A percentile compares a stretch with the other conserved stretches of the same genome.
phyloP scores from a whole-genome alignment of 257 asterid species.

The Lycium ferocissimum region DNA sequence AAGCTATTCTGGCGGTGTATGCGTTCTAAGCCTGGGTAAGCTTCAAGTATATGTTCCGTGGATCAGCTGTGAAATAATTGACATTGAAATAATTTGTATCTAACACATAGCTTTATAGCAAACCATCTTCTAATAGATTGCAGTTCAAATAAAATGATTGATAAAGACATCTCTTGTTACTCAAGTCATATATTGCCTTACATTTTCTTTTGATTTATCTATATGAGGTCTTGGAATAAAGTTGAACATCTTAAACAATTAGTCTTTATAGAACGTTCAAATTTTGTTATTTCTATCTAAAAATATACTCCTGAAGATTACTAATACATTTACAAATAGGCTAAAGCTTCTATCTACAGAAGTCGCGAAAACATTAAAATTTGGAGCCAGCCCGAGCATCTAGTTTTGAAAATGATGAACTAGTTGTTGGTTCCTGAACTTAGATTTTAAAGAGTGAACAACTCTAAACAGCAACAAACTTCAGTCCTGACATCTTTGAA shows the following conservation, averaged over 20 bases:
- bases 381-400: not conserved
- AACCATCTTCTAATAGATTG: not conserved
- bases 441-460: slow-evolving; percentile 1
- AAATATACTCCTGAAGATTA: not conserved
- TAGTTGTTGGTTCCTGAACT: not conserved
- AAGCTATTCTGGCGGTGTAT: slow-evolving; percentile 90
- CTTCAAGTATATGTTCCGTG: not conserved
- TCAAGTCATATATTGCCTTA: not conserved
- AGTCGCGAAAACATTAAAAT: not conserved
- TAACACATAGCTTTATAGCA: not conserved
- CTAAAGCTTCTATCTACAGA: not conserved
- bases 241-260: not conserved
- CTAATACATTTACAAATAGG: not conserved
- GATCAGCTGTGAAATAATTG: not conserved
- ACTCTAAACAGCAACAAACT: not conserved
- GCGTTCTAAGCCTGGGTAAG: slow-evolving; percentile 96
- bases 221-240: not conserved
- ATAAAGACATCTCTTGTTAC: not conserved
- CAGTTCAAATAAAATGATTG: slow-evolving; percentile 2
- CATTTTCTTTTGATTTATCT: not conserved
- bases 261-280: not conserved
- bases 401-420: slow-evolving; percentile 14
- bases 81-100: not conserved
- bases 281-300: not conserved
- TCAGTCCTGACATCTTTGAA: not conserved